Base-by-base conservation (phyloP, 345 rosid species). In the Citrus sinensis region DNA sequence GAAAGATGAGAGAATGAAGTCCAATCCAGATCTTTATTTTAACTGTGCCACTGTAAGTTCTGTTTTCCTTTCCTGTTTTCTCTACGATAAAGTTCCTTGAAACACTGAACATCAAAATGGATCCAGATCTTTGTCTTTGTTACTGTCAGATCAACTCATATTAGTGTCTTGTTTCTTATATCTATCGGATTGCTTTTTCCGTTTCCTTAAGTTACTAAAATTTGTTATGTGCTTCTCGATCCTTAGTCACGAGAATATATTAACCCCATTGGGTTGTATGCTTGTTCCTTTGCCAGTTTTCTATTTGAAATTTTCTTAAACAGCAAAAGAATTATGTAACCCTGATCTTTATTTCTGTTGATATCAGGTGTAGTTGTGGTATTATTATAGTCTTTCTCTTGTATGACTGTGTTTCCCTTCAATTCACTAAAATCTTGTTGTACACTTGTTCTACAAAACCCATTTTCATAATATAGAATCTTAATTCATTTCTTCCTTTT, bases 1-100 rank as follows among this genome's bases (percentile, higher is more conserved):
- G 82, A 90, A 88, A 76, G 95, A 92, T 82, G 91, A 88, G 71
- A 76, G 79, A 63, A 88, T 87, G 92, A 82, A 80, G 68, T 85
- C 86, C 80, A 91, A 92, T 79, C 95, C 95, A 55, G 95, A 92
- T 81, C 85, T 92, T 20, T 92, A 83, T 79, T 90, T 85, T 77
- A 90, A 92, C 71, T 82, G 91, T 77, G 95, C 93, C 65, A 90
- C 95, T 34, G 95, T 92, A 80, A 90, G 95, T 85, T 73, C 17
- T 37, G 68, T 55, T 67, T 68, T 49, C 14, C 29, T 68, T 24
- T 8, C 17, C 46, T 4, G 13, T 35, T 64, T 51, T 29, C 39
- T 9, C 35, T 30, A 56, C 34, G 56, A 35, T 51, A 61, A 8
- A 62, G 9, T 19, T 73, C 34, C 24, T 29, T 68, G 11, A 61